Base-by-base conservation (phyloP, 1,139 yeast genomes). In the Nakaseomyces uthaithaninus region DNA sequence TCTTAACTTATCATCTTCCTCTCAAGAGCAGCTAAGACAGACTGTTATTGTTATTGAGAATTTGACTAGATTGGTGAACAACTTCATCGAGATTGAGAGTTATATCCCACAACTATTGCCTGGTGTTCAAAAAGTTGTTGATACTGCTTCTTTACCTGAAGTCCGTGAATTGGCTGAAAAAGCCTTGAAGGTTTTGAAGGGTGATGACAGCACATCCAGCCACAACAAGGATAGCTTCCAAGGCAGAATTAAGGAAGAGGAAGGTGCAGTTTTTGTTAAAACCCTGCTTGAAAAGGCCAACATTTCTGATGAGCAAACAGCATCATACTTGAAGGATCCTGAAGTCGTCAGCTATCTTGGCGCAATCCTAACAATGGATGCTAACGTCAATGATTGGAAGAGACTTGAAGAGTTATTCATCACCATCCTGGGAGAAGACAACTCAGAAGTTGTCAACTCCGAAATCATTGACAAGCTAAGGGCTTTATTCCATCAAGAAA, bases 31-130 rank as follows among this genome's bases (percentile, higher is more conserved):
- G 64, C 75, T 91, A 54, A 83, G 98, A 68, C 96, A 87, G 67
- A 85, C 97, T 9, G 97, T 89, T 50, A 85, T 89, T 50, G 96
- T 91, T 45, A 84, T 94, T 40, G 98, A 91, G 67, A 91, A 91
- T 67, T 73, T 91, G 68, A 89, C 97, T 26, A 80, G 97, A 66
- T 74, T 91, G 62, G 97, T 91, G 37, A 93, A 89, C 67, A 86
- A 89, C 69, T 86, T 87, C 55, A 72, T 86, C 55, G 97, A 91
- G 67, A 87, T 91, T 57, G 94, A 85, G 62, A 71, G 77, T 34
- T 91, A 76, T 59, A 82, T 91, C 52, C 97, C 97, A 33, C 72
- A 75, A 50, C 73, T 91, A 52, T 66, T 80, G 60, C 98, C 98
- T 14, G 95, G 95, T 60, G 82, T 91, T 36, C 77, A 81, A 62